phyloP scores from a whole-genome alignment of 2,329 filamentous ascomycete genomes.

The Botrytis tulipae region DNA sequence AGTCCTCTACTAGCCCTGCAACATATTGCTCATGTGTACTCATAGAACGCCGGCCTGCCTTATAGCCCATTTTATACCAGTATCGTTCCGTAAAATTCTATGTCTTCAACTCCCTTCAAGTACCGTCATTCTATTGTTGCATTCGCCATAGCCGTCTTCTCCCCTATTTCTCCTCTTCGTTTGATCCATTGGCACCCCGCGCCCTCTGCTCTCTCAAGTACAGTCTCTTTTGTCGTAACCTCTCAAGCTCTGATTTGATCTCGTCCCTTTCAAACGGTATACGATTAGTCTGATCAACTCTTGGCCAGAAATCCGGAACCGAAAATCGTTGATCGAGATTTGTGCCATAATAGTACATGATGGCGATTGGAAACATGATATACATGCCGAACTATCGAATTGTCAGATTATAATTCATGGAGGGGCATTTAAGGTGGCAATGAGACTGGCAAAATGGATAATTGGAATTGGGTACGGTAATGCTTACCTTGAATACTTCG shows the following conservation, averaged over 20 bases:
- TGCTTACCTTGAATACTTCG: slow-evolving; percentile 84
- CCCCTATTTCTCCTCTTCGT: slow-evolving; percentile 18
- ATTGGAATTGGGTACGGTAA: slow-evolving; percentile 13
- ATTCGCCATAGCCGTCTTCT: not conserved
- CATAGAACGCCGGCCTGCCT: slow-evolving; percentile 8
- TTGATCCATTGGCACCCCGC: slow-evolving; percentile 26
- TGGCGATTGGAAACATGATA: slow-evolving; percentile 96
- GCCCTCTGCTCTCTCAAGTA: slow-evolving; percentile 40
- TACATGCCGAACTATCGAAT: slow-evolving; percentile 85
- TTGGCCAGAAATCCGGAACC: slow-evolving; percentile 93
- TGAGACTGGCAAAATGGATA: slow-evolving; percentile 8
- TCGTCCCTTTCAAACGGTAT: slow-evolving; percentile 77
- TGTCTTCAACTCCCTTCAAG: not conserved
- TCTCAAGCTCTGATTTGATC: slow-evolving; percentile 66
- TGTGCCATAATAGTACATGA: slow-evolving; percentile 99
- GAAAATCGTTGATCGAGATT: slow-evolving; percentile 92
- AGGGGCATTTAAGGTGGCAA: slow-evolving; percentile 24
- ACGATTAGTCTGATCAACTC: slow-evolving; percentile 70
- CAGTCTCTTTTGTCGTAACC: slow-evolving; percentile 35
- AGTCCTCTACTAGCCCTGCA: not conserved
- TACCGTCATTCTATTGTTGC: not conserved
- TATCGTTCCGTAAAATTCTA: not conserved
- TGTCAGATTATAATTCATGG: slow-evolving; percentile 12
- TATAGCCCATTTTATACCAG: slow-evolving; percentile 5
- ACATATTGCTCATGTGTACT: not conserved